These are phyloP conservation scores for Aspergillus leporis DNA, from an alignment of 495 filamentous ascomycete genomes.

Conservation along the genomic window DNA sequence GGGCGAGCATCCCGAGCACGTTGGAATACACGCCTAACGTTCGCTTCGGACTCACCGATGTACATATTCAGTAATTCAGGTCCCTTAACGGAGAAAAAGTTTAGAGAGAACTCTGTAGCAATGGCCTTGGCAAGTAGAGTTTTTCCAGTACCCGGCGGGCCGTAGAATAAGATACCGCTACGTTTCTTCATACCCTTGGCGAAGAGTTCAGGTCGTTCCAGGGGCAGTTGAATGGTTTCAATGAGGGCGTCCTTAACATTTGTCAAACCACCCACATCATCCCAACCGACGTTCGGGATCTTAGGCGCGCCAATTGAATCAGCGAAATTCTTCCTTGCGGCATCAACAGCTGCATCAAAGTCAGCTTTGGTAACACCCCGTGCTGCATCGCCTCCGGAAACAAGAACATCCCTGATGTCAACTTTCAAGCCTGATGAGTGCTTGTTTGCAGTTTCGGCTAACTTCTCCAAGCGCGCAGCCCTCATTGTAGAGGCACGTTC, in stretches of 20 bases:
- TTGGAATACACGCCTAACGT: slow-evolving; percentile 95
- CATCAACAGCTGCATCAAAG: slow-evolving; percentile 87
- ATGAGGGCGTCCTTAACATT: slow-evolving; percentile 95
- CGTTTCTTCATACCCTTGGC: slow-evolving; percentile 99
- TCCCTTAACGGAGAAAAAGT: slow-evolving; percentile 99
- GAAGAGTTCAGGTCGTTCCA: slow-evolving; percentile 92
- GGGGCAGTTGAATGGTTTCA: slow-evolving; percentile 93
- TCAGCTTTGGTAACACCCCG: slow-evolving; percentile 80
- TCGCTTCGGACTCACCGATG: slow-evolving; percentile 97
- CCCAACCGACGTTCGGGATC: slow-evolving; percentile 96
- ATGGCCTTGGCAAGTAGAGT: slow-evolving; percentile 97
- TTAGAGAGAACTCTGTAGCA: slow-evolving; percentile 95
- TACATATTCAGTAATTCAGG: slow-evolving; percentile 99
- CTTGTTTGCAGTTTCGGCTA: slow-evolving; percentile 52
- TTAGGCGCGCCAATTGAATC: slow-evolving; percentile 97
- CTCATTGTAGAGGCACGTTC: slow-evolving; percentile 81
- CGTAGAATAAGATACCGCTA: slow-evolving; percentile 96
- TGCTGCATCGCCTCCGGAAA: slow-evolving; percentile 83
- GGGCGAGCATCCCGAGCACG: slow-evolving; percentile 91
- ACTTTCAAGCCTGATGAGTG: slow-evolving; percentile 44
- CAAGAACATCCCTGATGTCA: slow-evolving; percentile 74
- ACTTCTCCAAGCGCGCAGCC: slow-evolving; percentile 66
- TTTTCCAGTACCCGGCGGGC: slow-evolving; percentile 95
- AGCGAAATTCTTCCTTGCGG: slow-evolving; percentile 94
- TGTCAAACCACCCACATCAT: slow-evolving; percentile 89